Conservation (phyloP, 192 early-diverging fungal species). For the Neocallimastix lanati region DNA sequence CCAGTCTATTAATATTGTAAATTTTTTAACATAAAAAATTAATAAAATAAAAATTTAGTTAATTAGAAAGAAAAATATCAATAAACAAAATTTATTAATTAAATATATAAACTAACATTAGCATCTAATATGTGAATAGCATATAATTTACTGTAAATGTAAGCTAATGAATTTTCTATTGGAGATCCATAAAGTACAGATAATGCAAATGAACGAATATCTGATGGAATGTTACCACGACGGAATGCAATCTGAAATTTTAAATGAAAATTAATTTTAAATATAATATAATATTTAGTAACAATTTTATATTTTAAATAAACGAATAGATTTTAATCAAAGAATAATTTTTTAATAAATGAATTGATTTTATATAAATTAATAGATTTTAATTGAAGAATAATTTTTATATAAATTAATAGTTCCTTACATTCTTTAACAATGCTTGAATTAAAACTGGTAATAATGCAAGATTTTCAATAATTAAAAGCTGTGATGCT, state of each 20-base stretch:
- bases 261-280: too few relatives aligned
- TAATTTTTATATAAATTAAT: too few relatives aligned
- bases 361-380: too few relatives aligned
- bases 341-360: too few relatives aligned
- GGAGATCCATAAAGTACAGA: conserved; percentile 36
- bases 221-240: conserved; percentile 6
- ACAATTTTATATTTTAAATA: too few relatives aligned
- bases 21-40: too few relatives aligned
- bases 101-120: not conserved
- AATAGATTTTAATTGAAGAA: too few relatives aligned
- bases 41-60: conserved; percentile 6
- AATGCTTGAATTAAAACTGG: conserved; percentile 65
- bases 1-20: conserved; percentile 7
- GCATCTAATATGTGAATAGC: conserved; percentile 29
- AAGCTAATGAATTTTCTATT: not conserved
- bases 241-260: conserved; percentile 19
- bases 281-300: too few relatives aligned
- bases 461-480: conserved; percentile 68
- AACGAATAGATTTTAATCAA: too few relatives aligned
- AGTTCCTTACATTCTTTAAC: conserved; percentile 68
- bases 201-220: conserved; percentile 9
- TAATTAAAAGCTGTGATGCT: conserved; percentile 58
- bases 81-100: too few relatives aligned
- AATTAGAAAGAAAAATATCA: too few relatives aligned
- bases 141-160: not conserved